These are phyloP conservation scores for Peronospora farinosa DNA, from an alignment of 352 stramenopile genomes.

Conservation along the genomic window DNA sequence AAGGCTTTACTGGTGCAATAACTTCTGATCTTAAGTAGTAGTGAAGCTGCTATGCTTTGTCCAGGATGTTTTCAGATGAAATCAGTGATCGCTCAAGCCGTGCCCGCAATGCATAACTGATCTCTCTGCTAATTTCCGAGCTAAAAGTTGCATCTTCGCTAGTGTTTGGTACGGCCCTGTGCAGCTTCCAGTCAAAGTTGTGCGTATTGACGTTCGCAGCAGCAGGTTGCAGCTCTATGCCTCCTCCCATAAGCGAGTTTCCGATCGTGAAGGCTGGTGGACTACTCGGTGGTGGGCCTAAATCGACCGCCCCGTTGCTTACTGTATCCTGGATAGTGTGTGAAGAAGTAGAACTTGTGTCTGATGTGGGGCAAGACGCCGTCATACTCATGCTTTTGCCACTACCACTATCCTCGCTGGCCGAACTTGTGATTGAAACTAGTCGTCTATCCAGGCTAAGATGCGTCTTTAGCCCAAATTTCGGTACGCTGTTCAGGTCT, in stretches of 20 bases:
- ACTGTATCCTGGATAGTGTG: conserved; percentile 6
- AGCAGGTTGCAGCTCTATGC: conserved; percentile 63
- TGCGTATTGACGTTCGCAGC: conserved; percentile 71
- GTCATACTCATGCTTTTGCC: conserved; percentile 2
- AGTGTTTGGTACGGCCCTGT: conserved; percentile 21
- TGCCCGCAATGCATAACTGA: conserved; percentile 13
- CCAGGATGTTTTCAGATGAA: conserved; percentile 2
- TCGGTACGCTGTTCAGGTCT: conserved; percentile 5
- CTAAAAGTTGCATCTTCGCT: conserved; percentile 1
- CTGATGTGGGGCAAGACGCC: conserved; percentile 2
- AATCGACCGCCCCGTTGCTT: conserved; percentile 25
- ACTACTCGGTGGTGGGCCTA: conserved; percentile 53
- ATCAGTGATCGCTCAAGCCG: conserved; percentile 8
- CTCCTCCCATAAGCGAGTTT: conserved; percentile 81
- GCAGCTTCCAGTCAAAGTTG: conserved; percentile 77
- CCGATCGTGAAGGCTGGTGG: conserved; percentile 58
- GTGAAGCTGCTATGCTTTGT: conserved; percentile 15
- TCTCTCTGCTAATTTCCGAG: background rate
- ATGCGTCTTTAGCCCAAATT: conserved; percentile 8
- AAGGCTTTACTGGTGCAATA: conserved; percentile 1
- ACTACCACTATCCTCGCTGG: conserved; percentile 9
- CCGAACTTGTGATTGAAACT: conserved; percentile 11
- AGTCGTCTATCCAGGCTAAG: conserved; percentile 13
- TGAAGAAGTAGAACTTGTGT: conserved; percentile 10
- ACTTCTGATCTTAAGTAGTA: conserved; percentile 4